Evolutionary conservation across 805 yeast genomes (phyloP).

Genomic region (Candida jianshihensis): DNA sequence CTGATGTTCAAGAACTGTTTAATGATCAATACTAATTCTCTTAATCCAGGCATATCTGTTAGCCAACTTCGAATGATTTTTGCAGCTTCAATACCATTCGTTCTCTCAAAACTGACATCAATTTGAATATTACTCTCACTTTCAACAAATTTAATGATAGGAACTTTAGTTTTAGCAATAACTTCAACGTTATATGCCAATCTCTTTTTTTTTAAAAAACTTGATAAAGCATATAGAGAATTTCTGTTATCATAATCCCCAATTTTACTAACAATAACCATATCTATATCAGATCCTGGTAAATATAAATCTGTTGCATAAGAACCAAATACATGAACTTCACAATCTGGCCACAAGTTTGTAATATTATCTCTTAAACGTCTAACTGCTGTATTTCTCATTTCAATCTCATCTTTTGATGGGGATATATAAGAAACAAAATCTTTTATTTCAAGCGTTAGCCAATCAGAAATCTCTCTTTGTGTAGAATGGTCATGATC

Average conservation of each 20-base stretch:
- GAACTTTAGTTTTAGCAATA: constrained; percentile 86
- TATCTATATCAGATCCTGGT: constrained; percentile 94
- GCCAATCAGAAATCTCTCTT: constrained; percentile 78
- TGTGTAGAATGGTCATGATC: constrained; percentile 73
- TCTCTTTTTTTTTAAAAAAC: constrained; percentile 51
- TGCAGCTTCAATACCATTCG: constrained; percentile 80
- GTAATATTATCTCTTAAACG: constrained; percentile 47
- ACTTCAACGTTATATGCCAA: constrained; percentile 75
- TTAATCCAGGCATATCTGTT: constrained; percentile 61
- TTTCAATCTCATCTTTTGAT: constrained; percentile 58
- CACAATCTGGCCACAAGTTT: constrained; percentile 70
- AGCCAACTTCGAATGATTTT: constrained; percentile 71
- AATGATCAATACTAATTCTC: constrained; percentile 74
- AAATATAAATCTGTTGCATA: constrained; percentile 87
- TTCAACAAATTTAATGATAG: constrained; percentile 87
- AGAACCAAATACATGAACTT: constrained; percentile 85
- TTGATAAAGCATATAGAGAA: constrained; percentile 65
- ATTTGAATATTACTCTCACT: constrained; percentile 62
- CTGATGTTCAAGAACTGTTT: constrained; percentile 82
- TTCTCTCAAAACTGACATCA: constrained; percentile 85
- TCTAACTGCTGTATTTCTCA: constrained; percentile 59
- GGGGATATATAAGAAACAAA: constrained; percentile 86
- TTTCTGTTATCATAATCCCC: constrained; percentile 56
- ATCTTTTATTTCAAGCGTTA: constrained; percentile 77
- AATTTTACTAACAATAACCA: constrained; percentile 67